Evolutionary conservation across 495 filamentous ascomycete genomes (phyloP), one percentile per base, ranked within the genome.

Genomic region (Trypethelium eluteriae): DNA sequence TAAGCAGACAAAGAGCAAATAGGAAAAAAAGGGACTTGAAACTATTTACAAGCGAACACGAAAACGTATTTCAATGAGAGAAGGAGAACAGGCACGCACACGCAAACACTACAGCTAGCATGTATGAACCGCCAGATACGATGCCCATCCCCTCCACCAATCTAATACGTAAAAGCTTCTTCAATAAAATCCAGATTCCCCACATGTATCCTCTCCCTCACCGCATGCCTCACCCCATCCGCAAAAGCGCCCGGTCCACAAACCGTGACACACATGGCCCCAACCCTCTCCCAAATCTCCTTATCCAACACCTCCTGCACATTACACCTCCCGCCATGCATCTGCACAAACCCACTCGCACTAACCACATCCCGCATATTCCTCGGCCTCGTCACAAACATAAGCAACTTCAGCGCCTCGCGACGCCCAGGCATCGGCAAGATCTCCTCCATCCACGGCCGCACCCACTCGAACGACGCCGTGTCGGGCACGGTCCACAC

Each of bases 371-470:
- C 91, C 68, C 89, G 86, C 10, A 84, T 85, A 39, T 83, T 87
- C 65, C 86, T 83, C 3, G 93, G 93, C 67, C 91, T 87, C 66
- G 90, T 94, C 65, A 98, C 89, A 73, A 96, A 98, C 3, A 98
- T 80, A 80, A 92, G 85, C 66, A 98, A 87, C 50, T 85, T 83
- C 49, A 98, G 84, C 2, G 93, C 84, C 36, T 97, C 90, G 36
- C 92, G 84, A 0, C 94, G 86, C 59, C 82, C 83, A 9, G 92
- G 89, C 81, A 97, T 89, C 2, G 84, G 84, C 44, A 98, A 82
- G 67, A 98, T 93, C 73, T 90, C 82, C 68, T 96, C 93, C 94
- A 98, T 98, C 90, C 90, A 98, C 7, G 88, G 85, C 6, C 90
- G 84, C 50, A 97, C 90, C 94, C 94, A 98, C 73, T 92, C 86